Evolutionary conservation across 805 yeast genomes (phyloP).

Genomic region (Brettanomyces bruxellensis): DNA sequence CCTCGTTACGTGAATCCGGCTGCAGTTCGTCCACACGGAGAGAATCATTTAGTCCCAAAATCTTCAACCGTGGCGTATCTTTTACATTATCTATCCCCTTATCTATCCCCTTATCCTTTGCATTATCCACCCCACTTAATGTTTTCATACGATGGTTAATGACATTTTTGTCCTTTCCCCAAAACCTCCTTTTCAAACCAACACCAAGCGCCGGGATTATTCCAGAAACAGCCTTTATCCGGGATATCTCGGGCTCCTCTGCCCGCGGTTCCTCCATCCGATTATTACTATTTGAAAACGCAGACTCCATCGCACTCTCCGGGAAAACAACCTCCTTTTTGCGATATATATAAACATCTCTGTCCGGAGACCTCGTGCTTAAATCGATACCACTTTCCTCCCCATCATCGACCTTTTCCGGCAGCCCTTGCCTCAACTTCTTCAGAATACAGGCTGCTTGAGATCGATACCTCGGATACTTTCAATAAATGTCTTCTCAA

Average conservation of each 20-base stretch:
- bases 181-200: background rate
- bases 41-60: too few species aligned
- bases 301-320: too few species aligned
- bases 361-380: background rate
- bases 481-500: background rate
- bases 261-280: too few species aligned
- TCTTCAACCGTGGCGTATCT: too few species aligned
- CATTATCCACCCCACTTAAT: background rate
- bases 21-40: too few species aligned
- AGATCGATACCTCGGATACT: background rate
- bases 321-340: conserved; percentile 1
- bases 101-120: too few species aligned
- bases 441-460: background rate
- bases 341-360: background rate
- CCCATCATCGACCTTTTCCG: background rate
- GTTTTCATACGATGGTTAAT: background rate
- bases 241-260: too few species aligned
- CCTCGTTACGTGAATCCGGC: too few species aligned
- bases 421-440: background rate
- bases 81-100: too few species aligned
- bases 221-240: background rate
- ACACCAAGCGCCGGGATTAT: background rate
- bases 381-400: too few species aligned
- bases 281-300: too few species aligned
- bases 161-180: background rate